Conservation (phyloP, 306 rosid genomes). For the Lathyrus oleraceus region DNA sequence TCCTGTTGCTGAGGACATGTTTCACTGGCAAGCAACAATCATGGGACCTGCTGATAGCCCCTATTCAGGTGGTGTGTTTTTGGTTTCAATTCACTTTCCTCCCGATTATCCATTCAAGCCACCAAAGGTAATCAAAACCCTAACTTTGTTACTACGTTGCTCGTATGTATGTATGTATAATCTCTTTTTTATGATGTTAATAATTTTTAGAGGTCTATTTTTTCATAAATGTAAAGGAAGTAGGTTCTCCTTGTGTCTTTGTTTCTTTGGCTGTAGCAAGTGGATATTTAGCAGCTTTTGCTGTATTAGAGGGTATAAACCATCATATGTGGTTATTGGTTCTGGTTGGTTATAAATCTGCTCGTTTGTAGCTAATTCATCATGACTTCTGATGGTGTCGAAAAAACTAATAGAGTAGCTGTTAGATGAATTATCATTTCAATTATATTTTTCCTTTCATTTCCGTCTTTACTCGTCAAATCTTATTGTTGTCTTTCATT, state of each 20-base stretch:
- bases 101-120: slow-evolving; percentile 96
- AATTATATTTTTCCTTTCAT: too few species aligned
- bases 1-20: slow-evolving; percentile 95
- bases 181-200: not conserved
- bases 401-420: too few species aligned
- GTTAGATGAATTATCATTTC: too few species aligned
- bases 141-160: not conserved
- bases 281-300: not conserved
- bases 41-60: slow-evolving; percentile 94
- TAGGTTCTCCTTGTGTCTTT: too few species aligned
- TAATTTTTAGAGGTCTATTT: not conserved
- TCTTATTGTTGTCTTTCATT: not conserved
- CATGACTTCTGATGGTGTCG: too few species aligned
- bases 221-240: too few species aligned
- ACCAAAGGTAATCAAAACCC: slow-evolving; percentile 58
- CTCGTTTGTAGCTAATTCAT: not conserved
- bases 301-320: not conserved
- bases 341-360: not conserved
- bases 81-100: slow-evolving; percentile 81
- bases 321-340: not conserved
- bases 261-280: not conserved
- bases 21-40: slow-evolving; percentile 92
- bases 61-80: slow-evolving; percentile 78
- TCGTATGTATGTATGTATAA: not conserved
- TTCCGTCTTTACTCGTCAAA: not conserved